A percentile compares a stretch with the other conserved stretches of the same genome.
These are phyloP conservation scores for Fabrea salina DNA, from an alignment of 169 alveolate genomes.

Conservation along the genomic window DNA sequence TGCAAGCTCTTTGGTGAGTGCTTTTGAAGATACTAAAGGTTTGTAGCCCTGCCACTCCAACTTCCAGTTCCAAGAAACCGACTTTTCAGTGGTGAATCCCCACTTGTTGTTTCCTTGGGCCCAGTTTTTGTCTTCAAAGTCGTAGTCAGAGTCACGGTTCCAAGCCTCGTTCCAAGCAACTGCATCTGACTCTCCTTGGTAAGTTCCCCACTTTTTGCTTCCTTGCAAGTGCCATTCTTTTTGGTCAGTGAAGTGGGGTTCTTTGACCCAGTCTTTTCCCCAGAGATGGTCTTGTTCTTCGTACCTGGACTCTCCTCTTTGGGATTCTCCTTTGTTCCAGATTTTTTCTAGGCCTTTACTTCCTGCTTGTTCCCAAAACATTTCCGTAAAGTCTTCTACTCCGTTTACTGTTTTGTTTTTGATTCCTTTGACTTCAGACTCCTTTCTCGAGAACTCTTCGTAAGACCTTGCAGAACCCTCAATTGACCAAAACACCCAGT, in stretches of 20 bases:
- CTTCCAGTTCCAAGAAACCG: neutral
- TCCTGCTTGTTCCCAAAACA: neutral
- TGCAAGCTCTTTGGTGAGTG: too few species aligned
- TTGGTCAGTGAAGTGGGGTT: too few species aligned
- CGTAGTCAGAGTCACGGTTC: neutral
- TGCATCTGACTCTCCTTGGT: neutral
- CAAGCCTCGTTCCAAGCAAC: neutral
- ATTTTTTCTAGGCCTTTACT: neutral
- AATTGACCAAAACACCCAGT: neutral
- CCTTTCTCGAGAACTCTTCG: neutral
- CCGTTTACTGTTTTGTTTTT: neutral
- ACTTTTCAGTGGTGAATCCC: neutral
- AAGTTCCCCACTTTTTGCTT: neutral
- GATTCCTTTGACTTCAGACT: neutral
- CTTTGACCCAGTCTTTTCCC: too few species aligned
- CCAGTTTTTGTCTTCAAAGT: neutral
- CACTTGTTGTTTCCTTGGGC: neutral
- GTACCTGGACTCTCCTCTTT: too few species aligned
- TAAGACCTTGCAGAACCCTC: neutral
- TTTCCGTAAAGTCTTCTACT: conserved; percentile 11
- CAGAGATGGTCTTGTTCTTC: too few species aligned
- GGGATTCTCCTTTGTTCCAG: conserved; percentile 8
- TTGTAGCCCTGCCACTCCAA: conserved; percentile 14
- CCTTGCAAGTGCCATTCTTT: too few species aligned
- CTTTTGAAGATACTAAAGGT: too few species aligned